Conservation (phyloP, 2,329 filamentous ascomycete genomes). For the Blastomyces parvus region DNA sequence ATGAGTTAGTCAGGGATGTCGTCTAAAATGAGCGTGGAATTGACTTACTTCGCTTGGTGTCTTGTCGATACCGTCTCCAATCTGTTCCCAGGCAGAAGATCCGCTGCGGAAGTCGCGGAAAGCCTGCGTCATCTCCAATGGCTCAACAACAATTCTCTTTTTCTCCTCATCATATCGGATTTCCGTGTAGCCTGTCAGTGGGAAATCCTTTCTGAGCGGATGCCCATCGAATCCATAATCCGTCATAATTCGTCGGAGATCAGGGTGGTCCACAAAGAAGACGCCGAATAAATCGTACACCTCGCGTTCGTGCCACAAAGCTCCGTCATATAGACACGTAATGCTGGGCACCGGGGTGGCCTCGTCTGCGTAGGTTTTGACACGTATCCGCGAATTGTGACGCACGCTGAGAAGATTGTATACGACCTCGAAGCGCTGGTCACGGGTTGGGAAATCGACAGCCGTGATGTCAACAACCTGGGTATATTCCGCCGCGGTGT, state of each 20-base stretch:
- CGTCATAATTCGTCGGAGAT: slow-evolving; percentile 95
- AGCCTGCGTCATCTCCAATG: slow-evolving; percentile 92
- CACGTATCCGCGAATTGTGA: slow-evolving; percentile 90
- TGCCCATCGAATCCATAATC: slow-evolving; percentile 99
- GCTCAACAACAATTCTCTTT: slow-evolving; percentile 98
- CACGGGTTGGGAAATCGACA: slow-evolving; percentile 89
- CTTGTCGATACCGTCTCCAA: slow-evolving; percentile 62
- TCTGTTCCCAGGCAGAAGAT: slow-evolving; percentile 60
- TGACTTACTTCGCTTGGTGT: slow-evolving; percentile 59
- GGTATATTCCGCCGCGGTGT: slow-evolving; percentile 94
- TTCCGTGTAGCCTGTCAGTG: slow-evolving; percentile 94
- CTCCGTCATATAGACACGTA: slow-evolving; percentile 78
- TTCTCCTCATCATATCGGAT: slow-evolving; percentile 98
- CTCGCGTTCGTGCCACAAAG: slow-evolving; percentile 98
- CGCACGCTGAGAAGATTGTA: slow-evolving; percentile 95
- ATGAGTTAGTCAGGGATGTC: slow-evolving; percentile 10
- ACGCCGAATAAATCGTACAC: slow-evolving; percentile 97
- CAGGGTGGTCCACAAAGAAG: slow-evolving; percentile 91
- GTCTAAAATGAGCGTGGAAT: not conserved
- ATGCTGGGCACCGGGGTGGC: slow-evolving; percentile 85
- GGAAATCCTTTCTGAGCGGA: slow-evolving; percentile 95
- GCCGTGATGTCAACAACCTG: slow-evolving; percentile 86
- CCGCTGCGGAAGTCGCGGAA: slow-evolving; percentile 98
- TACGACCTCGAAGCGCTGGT: slow-evolving; percentile 93
- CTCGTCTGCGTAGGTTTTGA: slow-evolving; percentile 98